Evolutionary conservation across 169 alveolate species (phyloP), one percentile per base, ranked within the genome.

Genomic region (Ichthyophthirius multifiliis): DNA sequence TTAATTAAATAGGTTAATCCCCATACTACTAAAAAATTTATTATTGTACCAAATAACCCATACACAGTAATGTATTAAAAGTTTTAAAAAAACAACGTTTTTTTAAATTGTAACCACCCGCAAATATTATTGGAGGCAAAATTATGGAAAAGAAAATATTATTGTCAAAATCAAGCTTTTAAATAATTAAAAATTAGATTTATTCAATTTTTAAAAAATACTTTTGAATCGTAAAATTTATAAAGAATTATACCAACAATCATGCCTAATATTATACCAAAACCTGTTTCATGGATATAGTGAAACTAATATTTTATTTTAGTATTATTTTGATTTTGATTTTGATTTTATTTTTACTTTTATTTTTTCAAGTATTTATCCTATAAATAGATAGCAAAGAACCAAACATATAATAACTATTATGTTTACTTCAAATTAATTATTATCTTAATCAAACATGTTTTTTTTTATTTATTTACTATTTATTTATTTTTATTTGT

Each of bases 41-140:
- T 45, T n/a, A 91, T 39, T 27, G 95, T 91, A 4, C 94, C 94
- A 63, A 88, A 64, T 31, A 91, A 74, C 32, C 95, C 95, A 79
- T 87, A 91, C 12, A 88, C 27, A 41, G 74, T 65, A 27, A 91
- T 88, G 81, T 86, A 88, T 37, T 64, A 64, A 75, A 91, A 83
- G 67, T 91, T 86, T 71, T 85, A 62, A 73, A 91, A 91, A 81
- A 91, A 91, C 55, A 89, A 76, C 64, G 86, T 84, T 76, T 90
- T 88, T 91, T 85, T 67, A 91, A 85, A 75, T 91, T 91, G 77
- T 85, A 91, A 32, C 95, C 95, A 31, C 93, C 91, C 4, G 93
- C 84, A 41, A 91, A 91, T 0, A 91, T 86, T 18, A 91, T 91
- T 4, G 93, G 92, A 18, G 95, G 95, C 31, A 91, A 84, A 39